These are phyloP conservation scores for Triticum turgidum DNA, from an alignment of 176 grass and related monocot species.

Conservation along the genomic window DNA sequence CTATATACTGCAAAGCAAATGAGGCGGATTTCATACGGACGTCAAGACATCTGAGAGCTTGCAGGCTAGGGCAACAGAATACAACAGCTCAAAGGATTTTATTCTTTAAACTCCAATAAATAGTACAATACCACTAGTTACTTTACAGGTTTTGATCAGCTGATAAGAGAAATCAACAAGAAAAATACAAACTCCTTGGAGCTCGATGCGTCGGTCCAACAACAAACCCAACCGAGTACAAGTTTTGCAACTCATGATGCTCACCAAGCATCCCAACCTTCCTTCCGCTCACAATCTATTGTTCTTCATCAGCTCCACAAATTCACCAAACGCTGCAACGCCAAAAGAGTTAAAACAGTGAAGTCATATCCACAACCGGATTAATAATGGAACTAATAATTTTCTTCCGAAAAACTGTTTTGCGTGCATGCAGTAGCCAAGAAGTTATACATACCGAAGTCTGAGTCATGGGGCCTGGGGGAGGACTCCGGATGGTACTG, in stretches of 20 bases:
- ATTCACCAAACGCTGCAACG: conserved; percentile 75
- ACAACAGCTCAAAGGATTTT: background rate
- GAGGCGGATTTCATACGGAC: background rate
- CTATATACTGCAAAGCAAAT: background rate
- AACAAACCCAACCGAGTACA: background rate
- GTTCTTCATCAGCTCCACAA: conserved; percentile 85
- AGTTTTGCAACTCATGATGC: background rate
- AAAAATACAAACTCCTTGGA: background rate
- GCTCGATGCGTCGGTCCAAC: background rate
- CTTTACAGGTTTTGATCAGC: background rate
- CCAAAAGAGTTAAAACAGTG: conserved; percentile 24
- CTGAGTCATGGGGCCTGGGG: conserved; percentile 89
- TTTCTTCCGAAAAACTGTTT: background rate
- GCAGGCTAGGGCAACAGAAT: background rate
- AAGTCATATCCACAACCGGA: background rate
- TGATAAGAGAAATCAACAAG: background rate
- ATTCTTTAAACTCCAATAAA: conserved; percentile 10
- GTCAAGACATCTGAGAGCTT: background rate
- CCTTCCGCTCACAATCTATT: conserved; percentile 49
- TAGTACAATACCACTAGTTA: background rate
- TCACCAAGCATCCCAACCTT: background rate
- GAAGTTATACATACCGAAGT: conserved; percentile 54
- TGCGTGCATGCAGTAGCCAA: background rate
- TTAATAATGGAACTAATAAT: background rate
- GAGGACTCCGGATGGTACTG: conserved; percentile 96